phyloP scores from a whole-genome alignment of 108 stramenopile species.

The Craspedostauros australis region DNA sequence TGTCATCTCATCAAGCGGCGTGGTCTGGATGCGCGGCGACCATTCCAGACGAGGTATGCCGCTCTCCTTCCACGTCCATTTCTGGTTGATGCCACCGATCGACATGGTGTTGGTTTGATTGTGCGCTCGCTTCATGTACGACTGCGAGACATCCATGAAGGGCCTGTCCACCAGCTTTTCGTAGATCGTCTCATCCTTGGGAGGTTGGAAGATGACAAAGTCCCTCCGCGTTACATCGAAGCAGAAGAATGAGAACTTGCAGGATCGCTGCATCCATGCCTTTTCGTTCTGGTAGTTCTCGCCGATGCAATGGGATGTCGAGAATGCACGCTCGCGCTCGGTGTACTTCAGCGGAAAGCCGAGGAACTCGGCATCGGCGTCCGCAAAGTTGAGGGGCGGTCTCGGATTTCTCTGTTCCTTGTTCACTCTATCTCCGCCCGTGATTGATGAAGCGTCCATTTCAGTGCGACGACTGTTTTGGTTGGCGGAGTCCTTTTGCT shows the following conservation, averaged over 20 bases:
- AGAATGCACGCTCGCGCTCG: slow-evolving; percentile 1
- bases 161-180: slow-evolving; percentile 6
- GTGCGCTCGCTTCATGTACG: slow-evolving; percentile 2
- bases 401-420: background rate
- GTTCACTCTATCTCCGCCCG: no score
- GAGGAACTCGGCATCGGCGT: slow-evolving; percentile 31
- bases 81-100: slow-evolving; percentile 43
- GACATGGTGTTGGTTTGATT: slow-evolving; percentile 18
- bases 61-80: slow-evolving; percentile 25
- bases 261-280: slow-evolving; percentile 38
- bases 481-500: background rate
- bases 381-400: background rate
- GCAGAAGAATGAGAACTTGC: slow-evolving; percentile 34
- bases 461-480: slow-evolving; percentile 1
- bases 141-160: slow-evolving; percentile 1
- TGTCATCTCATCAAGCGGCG: background rate
- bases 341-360: slow-evolving; percentile 20
- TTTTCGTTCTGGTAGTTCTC: slow-evolving; percentile 32
- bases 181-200: slow-evolving; percentile 14
- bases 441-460: no score
- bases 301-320: slow-evolving; percentile 46
- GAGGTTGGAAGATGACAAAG: slow-evolving; percentile 43
- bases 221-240: slow-evolving; percentile 36
- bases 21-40: slow-evolving; percentile 25
- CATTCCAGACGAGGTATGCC: slow-evolving; percentile 25